phyloP scores from a whole-genome alignment of 2,329 filamentous ascomycete genomes.

The Piedraia hortae region DNA sequence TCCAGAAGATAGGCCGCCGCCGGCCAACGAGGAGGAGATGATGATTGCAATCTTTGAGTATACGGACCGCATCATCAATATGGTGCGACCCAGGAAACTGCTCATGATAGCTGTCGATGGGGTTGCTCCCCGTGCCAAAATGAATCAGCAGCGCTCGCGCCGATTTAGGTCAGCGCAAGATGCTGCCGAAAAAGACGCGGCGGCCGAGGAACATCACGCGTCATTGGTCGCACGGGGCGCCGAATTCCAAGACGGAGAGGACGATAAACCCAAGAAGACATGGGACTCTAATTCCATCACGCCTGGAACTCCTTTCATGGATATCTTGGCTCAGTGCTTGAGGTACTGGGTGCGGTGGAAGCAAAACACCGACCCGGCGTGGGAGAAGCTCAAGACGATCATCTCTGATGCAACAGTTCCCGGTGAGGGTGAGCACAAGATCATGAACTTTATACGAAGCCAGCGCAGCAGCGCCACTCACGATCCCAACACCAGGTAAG shows the following conservation, averaged over 20 bases:
- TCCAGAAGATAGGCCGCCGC: constrained; percentile 74
- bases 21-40: constrained; percentile 93
- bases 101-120: constrained; percentile 97
- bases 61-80: constrained; percentile 94
- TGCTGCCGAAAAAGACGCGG: constrained; percentile 74
- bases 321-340: constrained; percentile 66
- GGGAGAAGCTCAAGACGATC: constrained; percentile 89
- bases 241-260: constrained; percentile 7
- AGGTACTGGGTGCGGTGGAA: constrained; percentile 97
- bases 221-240: constrained; percentile 42
- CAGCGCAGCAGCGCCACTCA: constrained; percentile 76
- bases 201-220: constrained; percentile 69
- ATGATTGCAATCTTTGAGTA: constrained; percentile 97
- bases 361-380: constrained; percentile 82
- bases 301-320: constrained; percentile 95
- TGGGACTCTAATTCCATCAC: constrained; percentile 82
- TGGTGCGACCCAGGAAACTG: constrained; percentile 86
- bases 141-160: constrained; percentile 95
- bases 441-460: constrained; percentile 92
- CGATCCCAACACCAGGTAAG: constrained; percentile 51
- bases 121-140: constrained; percentile 90
- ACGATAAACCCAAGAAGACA: constrained; percentile 50
- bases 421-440: constrained; percentile 96
- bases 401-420: constrained; percentile 96
- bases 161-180: constrained; percentile 88